phyloP scores from a whole-genome alignment of 2,329 filamentous ascomycete species.

The Emergomyces africanus region DNA sequence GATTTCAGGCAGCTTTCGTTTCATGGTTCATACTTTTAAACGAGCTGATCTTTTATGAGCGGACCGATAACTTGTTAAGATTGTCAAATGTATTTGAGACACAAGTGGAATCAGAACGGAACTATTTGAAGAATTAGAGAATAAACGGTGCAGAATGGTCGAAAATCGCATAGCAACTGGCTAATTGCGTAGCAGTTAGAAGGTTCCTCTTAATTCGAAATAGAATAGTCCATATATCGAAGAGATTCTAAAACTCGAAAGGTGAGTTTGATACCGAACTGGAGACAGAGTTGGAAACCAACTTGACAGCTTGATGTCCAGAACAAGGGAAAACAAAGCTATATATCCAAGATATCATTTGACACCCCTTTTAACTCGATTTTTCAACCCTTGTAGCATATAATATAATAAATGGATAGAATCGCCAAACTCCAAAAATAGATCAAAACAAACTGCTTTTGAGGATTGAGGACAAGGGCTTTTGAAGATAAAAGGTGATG shows the following conservation, averaged over 20 bases:
- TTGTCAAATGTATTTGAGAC: background rate
- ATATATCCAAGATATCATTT: background rate
- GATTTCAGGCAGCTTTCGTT: slow-evolving; percentile 1
- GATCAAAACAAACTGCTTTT: background rate
- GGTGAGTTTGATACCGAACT: background rate
- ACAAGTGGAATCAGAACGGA: background rate
- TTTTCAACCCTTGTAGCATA: background rate
- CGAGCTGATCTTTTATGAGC: background rate
- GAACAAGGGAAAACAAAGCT: background rate
- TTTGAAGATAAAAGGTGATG: background rate
- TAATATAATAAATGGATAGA: too few species aligned
- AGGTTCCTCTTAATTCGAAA: background rate
- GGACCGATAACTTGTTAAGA: background rate
- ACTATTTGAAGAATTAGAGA: background rate
- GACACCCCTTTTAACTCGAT: background rate
- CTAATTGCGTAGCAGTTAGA: background rate
- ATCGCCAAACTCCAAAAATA: background rate
- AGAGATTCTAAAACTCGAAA: background rate
- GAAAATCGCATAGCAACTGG: background rate
- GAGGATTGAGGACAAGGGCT: background rate
- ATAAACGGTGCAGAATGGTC: background rate
- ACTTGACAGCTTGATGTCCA: background rate
- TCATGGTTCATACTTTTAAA: background rate
- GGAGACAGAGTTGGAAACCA: background rate
- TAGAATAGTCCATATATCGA: background rate